A percentile compares a stretch with the other conserved stretches of the same genome.
Conservation (phyloP, 495 filamentous ascomycete genomes). For the Penicillium coprophilum region DNA sequence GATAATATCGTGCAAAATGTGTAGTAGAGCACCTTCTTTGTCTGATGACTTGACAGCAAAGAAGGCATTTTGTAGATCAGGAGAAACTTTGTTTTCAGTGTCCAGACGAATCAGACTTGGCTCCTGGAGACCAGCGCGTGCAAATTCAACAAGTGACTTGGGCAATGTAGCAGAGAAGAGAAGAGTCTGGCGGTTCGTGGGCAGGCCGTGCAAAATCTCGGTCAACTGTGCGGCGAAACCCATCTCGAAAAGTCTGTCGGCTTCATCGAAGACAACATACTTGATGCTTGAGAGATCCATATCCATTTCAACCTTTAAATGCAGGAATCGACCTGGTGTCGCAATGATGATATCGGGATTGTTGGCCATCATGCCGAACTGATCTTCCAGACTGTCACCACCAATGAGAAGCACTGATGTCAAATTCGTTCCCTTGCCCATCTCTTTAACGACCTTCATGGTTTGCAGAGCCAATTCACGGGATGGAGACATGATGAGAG, state of each 20-base stretch:
- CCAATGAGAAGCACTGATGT: slow-evolving; percentile 86
- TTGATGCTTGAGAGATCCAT: slow-evolving; percentile 80
- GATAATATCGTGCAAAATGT: slow-evolving; percentile 87
- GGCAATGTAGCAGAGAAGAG: slow-evolving; percentile 95
- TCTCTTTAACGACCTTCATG: slow-evolving; percentile 91
- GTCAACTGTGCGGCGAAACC: slow-evolving; percentile 90
- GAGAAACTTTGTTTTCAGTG: slow-evolving; percentile 91
- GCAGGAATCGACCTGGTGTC: slow-evolving; percentile 91
- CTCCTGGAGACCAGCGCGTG: slow-evolving; percentile 86
- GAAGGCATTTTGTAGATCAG: slow-evolving; percentile 89
- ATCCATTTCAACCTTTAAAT: slow-evolving; percentile 93
- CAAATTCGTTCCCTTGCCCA: slow-evolving; percentile 85
- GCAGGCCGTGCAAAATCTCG: slow-evolving; percentile 89
- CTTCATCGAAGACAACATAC: slow-evolving; percentile 97
- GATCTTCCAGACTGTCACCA: slow-evolving; percentile 93
- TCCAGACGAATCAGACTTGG: slow-evolving; percentile 85
- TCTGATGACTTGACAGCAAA: slow-evolving; percentile 89
- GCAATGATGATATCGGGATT: slow-evolving; percentile 98
- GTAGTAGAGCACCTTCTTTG: slow-evolving; percentile 87
- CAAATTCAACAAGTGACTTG: slow-evolving; percentile 92
- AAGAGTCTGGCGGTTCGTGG: slow-evolving; percentile 79
- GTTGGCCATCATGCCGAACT: slow-evolving; percentile 86
- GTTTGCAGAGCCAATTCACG: slow-evolving; percentile 94
- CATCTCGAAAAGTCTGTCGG: slow-evolving; percentile 96
- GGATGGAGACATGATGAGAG: slow-evolving; percentile 84